These are phyloP conservation scores for Hypoxylon sp. DNA, from an alignment of 2,329 filamentous ascomycete genomes.

Conservation along the genomic window DNA sequence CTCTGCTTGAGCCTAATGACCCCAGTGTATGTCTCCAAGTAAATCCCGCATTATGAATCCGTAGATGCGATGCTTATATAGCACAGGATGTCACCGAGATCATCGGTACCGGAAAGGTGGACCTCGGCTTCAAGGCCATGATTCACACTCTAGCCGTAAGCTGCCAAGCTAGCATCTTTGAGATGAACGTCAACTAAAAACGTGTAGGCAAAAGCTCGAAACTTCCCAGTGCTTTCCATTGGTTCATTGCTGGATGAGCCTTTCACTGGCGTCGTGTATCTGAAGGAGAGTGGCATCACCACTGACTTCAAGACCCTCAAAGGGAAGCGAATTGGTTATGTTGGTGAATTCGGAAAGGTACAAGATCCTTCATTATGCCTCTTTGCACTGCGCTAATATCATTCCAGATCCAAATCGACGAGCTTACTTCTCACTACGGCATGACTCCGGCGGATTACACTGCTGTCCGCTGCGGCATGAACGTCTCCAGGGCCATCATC, in stretches of 20 bases:
- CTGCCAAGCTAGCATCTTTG: conserved; percentile 5
- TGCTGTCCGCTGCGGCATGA: conserved; percentile 83
- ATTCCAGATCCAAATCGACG: conserved; percentile 78
- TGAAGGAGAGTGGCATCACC: conserved; percentile 80
- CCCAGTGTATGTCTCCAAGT: conserved; percentile 71
- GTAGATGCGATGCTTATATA: conserved; percentile 28
- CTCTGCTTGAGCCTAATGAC: conserved; percentile 81
- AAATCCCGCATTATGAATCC: background rate
- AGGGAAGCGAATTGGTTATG: conserved; percentile 82
- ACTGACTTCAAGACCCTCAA: conserved; percentile 79
- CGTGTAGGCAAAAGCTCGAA: conserved; percentile 75
- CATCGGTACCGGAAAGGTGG: conserved; percentile 79
- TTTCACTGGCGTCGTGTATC: conserved; percentile 82
- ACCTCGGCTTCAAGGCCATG: conserved; percentile 86
- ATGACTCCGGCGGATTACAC: conserved; percentile 80
- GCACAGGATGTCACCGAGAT: conserved; percentile 81
- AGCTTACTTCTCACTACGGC: conserved; percentile 81
- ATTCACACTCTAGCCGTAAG: conserved; percentile 80
- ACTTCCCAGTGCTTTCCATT: conserved; percentile 78
- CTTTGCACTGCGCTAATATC: conserved; percentile 6
- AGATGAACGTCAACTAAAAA: conserved; percentile 5
- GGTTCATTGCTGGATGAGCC: conserved; percentile 82
- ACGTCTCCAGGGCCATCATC: conserved; percentile 81
- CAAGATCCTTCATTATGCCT: background rate
- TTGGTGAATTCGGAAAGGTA: conserved; percentile 79